Evolutionary conservation across 2,329 filamentous ascomycete species (phyloP), one percentile per base, ranked within the genome.

Genomic region (Clarireedia homoeocarpa): DNA sequence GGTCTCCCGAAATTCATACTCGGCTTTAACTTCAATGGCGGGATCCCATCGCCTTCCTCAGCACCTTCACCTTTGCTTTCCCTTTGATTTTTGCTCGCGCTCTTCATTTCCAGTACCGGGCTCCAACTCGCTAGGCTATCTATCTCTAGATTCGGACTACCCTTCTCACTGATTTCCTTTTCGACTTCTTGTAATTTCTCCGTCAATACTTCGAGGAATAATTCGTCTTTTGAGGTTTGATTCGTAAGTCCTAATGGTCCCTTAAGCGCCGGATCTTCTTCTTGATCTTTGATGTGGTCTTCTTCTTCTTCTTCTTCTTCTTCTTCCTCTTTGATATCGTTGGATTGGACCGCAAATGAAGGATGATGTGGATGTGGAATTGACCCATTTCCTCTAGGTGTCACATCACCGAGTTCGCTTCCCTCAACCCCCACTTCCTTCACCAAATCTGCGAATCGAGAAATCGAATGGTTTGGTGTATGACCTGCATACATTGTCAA

Each of bases 401-500:
- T 68, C 7, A 62, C 61, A 44, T 58, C 53, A 2, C 64, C 68
- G 44, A 59, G 63, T 12, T 62, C 62, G 14, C 38, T 46, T n/a
- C 40, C 24, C 15, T 45, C 38, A 30, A 34, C 38, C 26, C 44
- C 36, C 34, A 51, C 20, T 26, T 60, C 57, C n/a, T 51, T 59
- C 15, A 58, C 59, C 17, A 65, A 40, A 15, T 81, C 68, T 2
- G 76, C 68, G 4, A 81, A 81, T 10, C 82, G 70, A 1, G 80
- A 82, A 23, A 73, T 66, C 3, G 72, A 74, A 65, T 83, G 81
- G 51, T 76, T 83, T 6, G 82, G 82, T 1, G 82, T 84, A 67
- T 84, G 82, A 1, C 82, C 82, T 20, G 82, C 82, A 66, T 84
- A 77, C 75, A 85, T 80, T 0, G 75, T 82, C 42, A 83, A 74